phyloP scores from a whole-genome alignment of 2,329 filamentous ascomycete species.

The Escovopsis sp. region DNA sequence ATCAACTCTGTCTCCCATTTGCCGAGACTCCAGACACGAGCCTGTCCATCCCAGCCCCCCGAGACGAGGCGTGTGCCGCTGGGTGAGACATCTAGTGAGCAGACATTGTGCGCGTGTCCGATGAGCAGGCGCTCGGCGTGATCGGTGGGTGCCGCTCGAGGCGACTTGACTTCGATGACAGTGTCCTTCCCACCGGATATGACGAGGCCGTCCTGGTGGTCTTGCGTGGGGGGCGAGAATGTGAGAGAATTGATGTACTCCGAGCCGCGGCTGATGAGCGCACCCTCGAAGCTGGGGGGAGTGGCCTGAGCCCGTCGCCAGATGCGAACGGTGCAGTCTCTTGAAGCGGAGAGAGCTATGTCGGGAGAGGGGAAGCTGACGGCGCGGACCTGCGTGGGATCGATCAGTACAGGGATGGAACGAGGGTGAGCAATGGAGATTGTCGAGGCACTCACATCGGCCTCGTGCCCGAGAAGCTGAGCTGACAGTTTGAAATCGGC shows the following conservation, averaged over 20 bases:
- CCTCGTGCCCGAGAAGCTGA: slow-evolving; percentile 74
- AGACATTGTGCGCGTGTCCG: slow-evolving; percentile 79
- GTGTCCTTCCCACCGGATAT: slow-evolving; percentile 83
- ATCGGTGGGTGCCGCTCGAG: slow-evolving; percentile 49
- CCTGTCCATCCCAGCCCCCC: slow-evolving; percentile 85
- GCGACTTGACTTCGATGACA: slow-evolving; percentile 78
- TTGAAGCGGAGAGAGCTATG: slow-evolving; percentile 68
- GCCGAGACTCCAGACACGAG: slow-evolving; percentile 70
- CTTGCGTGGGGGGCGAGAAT: slow-evolving; percentile 53
- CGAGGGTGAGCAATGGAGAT: not conserved
- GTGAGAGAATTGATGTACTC: slow-evolving; percentile 80
- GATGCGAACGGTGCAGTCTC: slow-evolving; percentile 77
- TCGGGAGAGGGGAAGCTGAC: slow-evolving; percentile 63
- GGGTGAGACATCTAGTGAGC: slow-evolving; percentile 65
- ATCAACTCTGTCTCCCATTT: slow-evolving; percentile 67
- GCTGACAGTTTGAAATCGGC: slow-evolving; percentile 86
- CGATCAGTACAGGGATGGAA: slow-evolving; percentile 6
- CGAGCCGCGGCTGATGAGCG: slow-evolving; percentile 64
- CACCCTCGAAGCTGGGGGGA: slow-evolving; percentile 60
- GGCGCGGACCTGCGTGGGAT: slow-evolving; percentile 58
- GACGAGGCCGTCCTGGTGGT: slow-evolving; percentile 64
- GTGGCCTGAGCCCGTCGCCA: slow-evolving; percentile 58
- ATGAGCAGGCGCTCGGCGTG: slow-evolving; percentile 76
- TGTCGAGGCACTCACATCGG: slow-evolving; percentile 54
- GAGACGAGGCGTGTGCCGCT: slow-evolving; percentile 66